Base-by-base conservation (phyloP, 345 rosid species). In the Aegle marmelos region DNA sequence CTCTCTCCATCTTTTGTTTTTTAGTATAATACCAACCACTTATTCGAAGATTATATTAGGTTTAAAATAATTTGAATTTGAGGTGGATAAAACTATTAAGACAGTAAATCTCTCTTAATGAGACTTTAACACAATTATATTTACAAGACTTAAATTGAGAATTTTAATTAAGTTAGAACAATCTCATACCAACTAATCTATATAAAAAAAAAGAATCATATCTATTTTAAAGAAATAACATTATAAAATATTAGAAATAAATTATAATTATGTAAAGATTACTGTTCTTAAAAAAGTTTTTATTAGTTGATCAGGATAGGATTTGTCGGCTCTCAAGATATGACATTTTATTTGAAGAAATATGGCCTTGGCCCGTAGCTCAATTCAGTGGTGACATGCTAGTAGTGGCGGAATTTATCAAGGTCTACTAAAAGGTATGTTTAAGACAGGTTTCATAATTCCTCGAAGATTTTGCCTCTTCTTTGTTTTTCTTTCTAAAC, bases 71-170 rank as follows among this genome's bases (percentile, higher is more conserved):
- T 36, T 7, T 0, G 7, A 36, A 36, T 36, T 36, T 0, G 9
- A 36, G 39, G 0, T 0, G 2, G 0, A 0, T 36, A 36, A 0
- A 0, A 7, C 2, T 1, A 36, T 1, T 36, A 36, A 36, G 2
- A 0, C 2, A 2, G n/a, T 0, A 36, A 36, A 36, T 1, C 2
- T 36, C 3, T 36, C 0, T 0, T 0, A 36, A 36, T 36, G 2
- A 36, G 0, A 6, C 6, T 36, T 36, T 36, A 36, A 36, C 7
- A 4, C 2, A 7, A 0, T 4, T 36, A 1, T 1, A 36, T 36
- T 36, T 0, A 0, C 1, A 36, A 7, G 1, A 0, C 0, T 36
- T 8, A 1, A 36, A 36, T 0, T 2, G 2, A 36, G 7, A 0
- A 36, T 0, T 0, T 36, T 36, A 36, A 0, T 7, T 36, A 36